Base-by-base conservation (phyloP, 163 green algal genomes). In the Prototheca wickerhamii region DNA sequence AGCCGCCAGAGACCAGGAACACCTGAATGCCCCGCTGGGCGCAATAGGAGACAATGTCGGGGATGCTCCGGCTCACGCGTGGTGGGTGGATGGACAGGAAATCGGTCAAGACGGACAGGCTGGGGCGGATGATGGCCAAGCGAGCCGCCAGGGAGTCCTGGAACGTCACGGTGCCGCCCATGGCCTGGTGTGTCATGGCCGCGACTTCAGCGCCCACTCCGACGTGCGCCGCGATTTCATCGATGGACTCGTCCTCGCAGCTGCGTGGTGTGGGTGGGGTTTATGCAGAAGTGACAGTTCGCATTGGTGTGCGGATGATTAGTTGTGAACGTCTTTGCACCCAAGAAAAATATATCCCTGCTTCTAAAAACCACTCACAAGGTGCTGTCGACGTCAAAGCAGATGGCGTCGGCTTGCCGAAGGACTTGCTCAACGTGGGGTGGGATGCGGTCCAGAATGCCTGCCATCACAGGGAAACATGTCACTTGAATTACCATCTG, bases 321-420 rank as follows among this genome's bases (percentile, higher is more conserved):
- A n/a, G n/a, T n/a, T n/a, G n/a, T n/a, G n/a, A n/a, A n/a, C n/a
- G n/a, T n/a, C n/a, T n/a, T n/a, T n/a, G n/a, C n/a, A n/a, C n/a
- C n/a, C n/a, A n/a, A n/a, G n/a, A n/a, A n/a, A n/a, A n/a, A n/a
- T n/a, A n/a, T n/a, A n/a, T n/a, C n/a, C n/a, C n/a, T n/a, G n/a
- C n/a, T n/a, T n/a, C n/a, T n/a, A n/a, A n/a, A n/a, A n/a, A n/a
- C n/a, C n/a, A 17, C 84, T 85, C 65, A 95, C 84, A 96, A 87
- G 2, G 93, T 99, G 77, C 79, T 92, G 78, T 99, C 93, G 0
- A 99, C 93, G 65, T 99, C 93, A 67, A 99, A 97, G 60, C 84
- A 94, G 5, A 98, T 84, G 0, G 86, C 88, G 72, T 97, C 60
- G 3, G 85, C 81, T 56, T n/a, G 21, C 12, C 51, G 30, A 6